Percentiles rank a stretch among this genome's conserved stretches.
Evolutionary conservation across 805 yeast genomes (phyloP).

Genomic region (Suhomyces xylopsoci): DNA sequence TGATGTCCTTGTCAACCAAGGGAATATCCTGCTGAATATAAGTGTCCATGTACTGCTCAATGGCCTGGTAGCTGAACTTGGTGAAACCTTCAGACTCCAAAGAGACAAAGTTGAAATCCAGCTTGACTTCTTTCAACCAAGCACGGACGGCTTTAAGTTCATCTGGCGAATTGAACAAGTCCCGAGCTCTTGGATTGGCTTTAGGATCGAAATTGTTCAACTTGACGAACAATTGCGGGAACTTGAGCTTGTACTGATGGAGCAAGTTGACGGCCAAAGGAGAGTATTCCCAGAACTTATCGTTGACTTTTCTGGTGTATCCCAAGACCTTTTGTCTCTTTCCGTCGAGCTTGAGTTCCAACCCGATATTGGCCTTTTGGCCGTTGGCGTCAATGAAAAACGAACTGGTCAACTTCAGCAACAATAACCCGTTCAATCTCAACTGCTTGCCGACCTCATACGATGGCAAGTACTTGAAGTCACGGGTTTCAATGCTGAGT

Average conservation of each 20-base stretch:
- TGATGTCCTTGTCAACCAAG: conserved; percentile 53
- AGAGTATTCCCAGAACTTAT: conserved; percentile 75
- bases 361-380: conserved; percentile 63
- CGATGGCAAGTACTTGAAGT: conserved; percentile 61
- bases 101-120: conserved; percentile 57
- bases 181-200: conserved; percentile 37
- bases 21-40: conserved; percentile 44
- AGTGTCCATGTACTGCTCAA: conserved; percentile 60
- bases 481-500: conserved; percentile 53
- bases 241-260: conserved; percentile 55
- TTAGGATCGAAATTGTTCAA: conserved; percentile 23
- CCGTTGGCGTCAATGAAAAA: conserved; percentile 54
- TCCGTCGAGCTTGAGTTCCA: conserved; percentile 79
- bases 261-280: conserved; percentile 67
- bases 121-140: conserved; percentile 50
- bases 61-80: conserved; percentile 55
- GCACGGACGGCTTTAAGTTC: conserved; percentile 43
- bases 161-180: conserved; percentile 32
- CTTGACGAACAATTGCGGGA: conserved; percentile 57
- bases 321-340: conserved; percentile 84
- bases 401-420: conserved; percentile 76
- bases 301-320: conserved; percentile 63
- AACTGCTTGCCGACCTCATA: conserved; percentile 59
- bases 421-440: conserved; percentile 56
- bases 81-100: conserved; percentile 78